Base-by-base conservation (phyloP, 2,329 filamentous ascomycete genomes). In the Hirsutella thompsonii region DNA sequence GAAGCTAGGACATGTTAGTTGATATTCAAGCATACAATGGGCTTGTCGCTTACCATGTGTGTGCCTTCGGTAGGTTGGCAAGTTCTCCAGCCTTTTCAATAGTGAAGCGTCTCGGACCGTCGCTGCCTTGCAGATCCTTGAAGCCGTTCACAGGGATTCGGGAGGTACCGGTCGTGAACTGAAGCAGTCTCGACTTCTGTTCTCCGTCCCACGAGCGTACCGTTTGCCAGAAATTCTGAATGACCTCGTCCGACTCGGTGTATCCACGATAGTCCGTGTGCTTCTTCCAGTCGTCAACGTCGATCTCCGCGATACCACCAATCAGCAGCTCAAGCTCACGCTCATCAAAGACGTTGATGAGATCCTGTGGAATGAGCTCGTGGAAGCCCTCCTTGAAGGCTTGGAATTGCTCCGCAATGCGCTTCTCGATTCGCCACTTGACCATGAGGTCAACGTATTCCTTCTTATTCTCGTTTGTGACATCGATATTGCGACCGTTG, bases 241-340 rank as follows among this genome's bases (percentile, higher is more conserved):
- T 92, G 20, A 98, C 92, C 57, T 95, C 87, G 54, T 98, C 92
- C 43, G 81, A 88, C 66, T 98, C 92, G 9, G 93, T 95, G 72
- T 98, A 98, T 41, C 92, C 92, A 52, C 92, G 83, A 64, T 98
- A 98, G 58, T 98, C 92, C 37, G 92, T 98, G 67, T 98, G 92
- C 72, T 98, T 98, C 82, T 98, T 96, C 92, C 92, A 98, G 64
- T 98, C 92, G 45, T 98, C 92, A 14, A 98, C 90, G 56, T 98
- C 92, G 52, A 98, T 98, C 64, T 98, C 92, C n/a, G 92, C 92
- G 53, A 98, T 98, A 73, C 92, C 92, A 50, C 92, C 92, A 57
- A 98, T 96, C 51, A 98, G 74, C 51, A 98, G 68, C 64, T 98
- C 92, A 37, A 98, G 72, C 64, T 98, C 92, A 54, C 92, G 84